Evolutionary conservation across 805 yeast genomes (phyloP), one percentile per base, ranked within the genome.

Genomic region (Blastobotrys peoriensis): DNA sequence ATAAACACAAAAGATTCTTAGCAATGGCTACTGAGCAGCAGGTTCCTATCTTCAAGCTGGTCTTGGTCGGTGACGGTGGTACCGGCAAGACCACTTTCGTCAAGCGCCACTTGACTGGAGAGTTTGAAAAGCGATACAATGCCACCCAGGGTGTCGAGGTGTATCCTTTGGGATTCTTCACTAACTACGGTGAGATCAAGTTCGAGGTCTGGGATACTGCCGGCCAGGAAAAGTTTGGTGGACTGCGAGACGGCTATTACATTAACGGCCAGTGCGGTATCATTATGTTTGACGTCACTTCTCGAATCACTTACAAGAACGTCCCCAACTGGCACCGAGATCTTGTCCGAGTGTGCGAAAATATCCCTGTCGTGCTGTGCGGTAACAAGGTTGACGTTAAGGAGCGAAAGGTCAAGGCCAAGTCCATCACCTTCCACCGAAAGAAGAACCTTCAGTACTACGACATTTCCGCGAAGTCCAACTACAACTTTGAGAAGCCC

Each of bases 261-360:
- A 93, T 93, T 70, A 91, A 93, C 70, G 99, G 98, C 66, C 96
- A 93, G 75, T 93, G 98, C 79, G 99, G 98, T 75, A 93, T 93
- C 76, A 93, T 93, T 71, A 93, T 93, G 99, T 93, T 93, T 68
- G 99, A 93, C 73, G 98, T 93, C 54, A 93, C 99, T 53, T 88
- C 98, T 43, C 89, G 99, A 79, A 91, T 93, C 75, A 93, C 98
- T 59, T 93, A 93, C 78, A 93, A 93, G 79, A 93, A 93, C 73
- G 99, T 93, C 68, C 98, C 99, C 70, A 94, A 93, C 86, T 93
- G 99, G 99, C 97, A 94, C 83, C 85, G 98, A 76, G 99, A 93
- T 73, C 79, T 93, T 67, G 97, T 93, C 55, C 87, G 99, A 76
- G 99, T 93, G 55, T 93, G 99, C 77, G 99, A 93, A 76, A 93